Base-by-base conservation (phyloP, 192 early-diverging fungal species). In the Linderina pennispora region DNA sequence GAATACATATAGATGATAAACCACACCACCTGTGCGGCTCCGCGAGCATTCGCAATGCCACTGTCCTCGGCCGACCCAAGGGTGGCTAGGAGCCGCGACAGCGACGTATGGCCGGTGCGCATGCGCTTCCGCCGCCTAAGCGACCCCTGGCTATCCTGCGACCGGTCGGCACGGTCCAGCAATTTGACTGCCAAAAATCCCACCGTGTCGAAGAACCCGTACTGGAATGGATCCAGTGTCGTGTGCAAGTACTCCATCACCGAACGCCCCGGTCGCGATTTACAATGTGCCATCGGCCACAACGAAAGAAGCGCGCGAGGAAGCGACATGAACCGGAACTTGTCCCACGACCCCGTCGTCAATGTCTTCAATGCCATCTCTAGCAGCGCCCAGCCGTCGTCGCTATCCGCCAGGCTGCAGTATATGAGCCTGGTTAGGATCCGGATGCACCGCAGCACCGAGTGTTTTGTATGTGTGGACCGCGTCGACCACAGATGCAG, bases 1-100 rank as follows among this genome's bases (percentile, higher is more conserved):
- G 50, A 10, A 24, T 73, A 73, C 11, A 73, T 23, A 16, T 34
- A 48, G 4, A 35, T 37, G 7, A 56, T 26, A 25, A 55, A 73
- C 69, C 69, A 72, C 17, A 72, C 28, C 1, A 53, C 42, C 43
- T 72, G 61, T 3, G 69, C 69, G 4, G 69, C 44, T n/a, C 69
- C 69, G 15, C 57, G 38, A 13, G 62, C 24, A 9, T 50, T 50
- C 8, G 43, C 46, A 48, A 24, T 7, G 21, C 26, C 20, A 41
- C 36, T 0, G 49, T 0, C 64, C n/a, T 58, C 62, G 4, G 53
- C 50, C 1, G 57, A 53, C 2, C 46, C 49, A 7, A 65, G 50
- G 13, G 25, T 23, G 9, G 50, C 25, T 22, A 72, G 35, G 36
- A 72, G 38, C 15, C 69, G 62, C 17, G 50, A 34, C 18, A 72